A percentile compares a stretch with the other conserved stretches of the same genome.
These are phyloP conservation scores for Debaryomyces sp. DNA, from an alignment of 1,139 yeast genomes.

Conservation along the genomic window DNA sequence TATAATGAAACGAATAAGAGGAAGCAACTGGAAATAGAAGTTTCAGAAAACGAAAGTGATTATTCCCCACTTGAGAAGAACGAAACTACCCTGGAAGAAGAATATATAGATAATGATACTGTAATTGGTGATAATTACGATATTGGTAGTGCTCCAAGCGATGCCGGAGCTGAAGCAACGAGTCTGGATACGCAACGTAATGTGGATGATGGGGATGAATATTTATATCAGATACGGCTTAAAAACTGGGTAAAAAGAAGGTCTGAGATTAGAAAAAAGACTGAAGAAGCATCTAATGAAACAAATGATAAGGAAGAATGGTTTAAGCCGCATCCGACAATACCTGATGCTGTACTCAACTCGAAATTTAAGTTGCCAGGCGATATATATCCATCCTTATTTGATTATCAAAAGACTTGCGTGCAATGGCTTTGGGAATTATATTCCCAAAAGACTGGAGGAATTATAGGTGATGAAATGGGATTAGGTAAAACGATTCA, in stretches of 20 bases:
- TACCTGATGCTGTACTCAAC: conserved; percentile 74
- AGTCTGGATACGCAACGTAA: conserved; percentile 29
- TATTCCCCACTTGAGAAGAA: not conserved
- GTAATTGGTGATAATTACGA: not conserved
- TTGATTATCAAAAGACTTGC: conserved; percentile 93
- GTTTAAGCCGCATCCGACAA: conserved; percentile 74
- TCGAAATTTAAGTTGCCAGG: conserved; percentile 80
- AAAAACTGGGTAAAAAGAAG: conserved; percentile 59
- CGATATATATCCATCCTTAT: conserved; percentile 81
- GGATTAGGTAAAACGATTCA: conserved; percentile 96
- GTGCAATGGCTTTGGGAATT: conserved; percentile 83
- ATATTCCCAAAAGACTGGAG: conserved; percentile 85
- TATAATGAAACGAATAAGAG: conserved; percentile 7
- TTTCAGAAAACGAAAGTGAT: not conserved
- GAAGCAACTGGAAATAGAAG: conserved; percentile 1
- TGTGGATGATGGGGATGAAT: conserved; percentile 81
- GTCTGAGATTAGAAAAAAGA: conserved; percentile 27
- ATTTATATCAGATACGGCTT: conserved; percentile 59
- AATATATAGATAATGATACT: conserved; percentile 21
- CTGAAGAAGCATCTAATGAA: not conserved
- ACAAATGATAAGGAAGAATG: conserved; percentile 50
- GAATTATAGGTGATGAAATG: conserved; percentile 97
- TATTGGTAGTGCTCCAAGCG: conserved; percentile 11
- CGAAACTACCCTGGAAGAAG: conserved; percentile 13
- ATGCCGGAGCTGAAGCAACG: conserved; percentile 22